Conservation (phyloP, 352 stramenopile species). For the Peronospora destructor region DNA sequence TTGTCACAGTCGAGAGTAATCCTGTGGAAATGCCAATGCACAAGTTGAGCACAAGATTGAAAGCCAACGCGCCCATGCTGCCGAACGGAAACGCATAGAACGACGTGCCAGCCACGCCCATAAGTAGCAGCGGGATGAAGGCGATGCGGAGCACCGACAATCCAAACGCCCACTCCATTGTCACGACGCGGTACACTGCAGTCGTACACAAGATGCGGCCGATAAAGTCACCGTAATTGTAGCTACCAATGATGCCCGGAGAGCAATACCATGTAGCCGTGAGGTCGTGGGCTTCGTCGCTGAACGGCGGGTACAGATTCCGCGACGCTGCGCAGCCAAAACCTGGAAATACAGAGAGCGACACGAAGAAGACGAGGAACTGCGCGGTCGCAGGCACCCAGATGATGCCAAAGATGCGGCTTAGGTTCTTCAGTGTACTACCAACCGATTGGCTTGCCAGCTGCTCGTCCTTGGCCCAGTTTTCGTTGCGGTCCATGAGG, state of each 20-base stretch:
- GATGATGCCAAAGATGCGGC: conserved; percentile 45
- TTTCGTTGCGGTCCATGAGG: conserved; percentile 50
- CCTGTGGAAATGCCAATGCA: conserved; percentile 48
- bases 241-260: conserved; percentile 47
- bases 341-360: conserved; percentile 43
- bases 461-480: conserved; percentile 25
- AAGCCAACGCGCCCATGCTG: conserved; percentile 25
- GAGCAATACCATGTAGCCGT: conserved; percentile 41
- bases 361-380: conserved; percentile 58
- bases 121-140: conserved; percentile 54
- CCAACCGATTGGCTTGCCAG: conserved; percentile 30
- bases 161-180: conserved; percentile 34
- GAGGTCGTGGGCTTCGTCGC: conserved; percentile 12
- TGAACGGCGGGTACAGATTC: conserved; percentile 30
- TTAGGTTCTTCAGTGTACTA: conserved; percentile 32
- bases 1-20: conserved; percentile 58
- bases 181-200: conserved; percentile 45
- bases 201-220: conserved; percentile 41
- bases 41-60: conserved; percentile 44
- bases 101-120: conserved; percentile 44
- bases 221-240: conserved; percentile 63
- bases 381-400: conserved; percentile 39
- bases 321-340: conserved; percentile 38
- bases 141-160: conserved; percentile 37
- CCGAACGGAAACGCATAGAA: conserved; percentile 46